A percentile compares a stretch with the other conserved stretches of the same genome.
These are phyloP conservation scores for Heracleum sosnowskyi DNA, from an alignment of 129 eudicot species.

Conservation along the genomic window DNA sequence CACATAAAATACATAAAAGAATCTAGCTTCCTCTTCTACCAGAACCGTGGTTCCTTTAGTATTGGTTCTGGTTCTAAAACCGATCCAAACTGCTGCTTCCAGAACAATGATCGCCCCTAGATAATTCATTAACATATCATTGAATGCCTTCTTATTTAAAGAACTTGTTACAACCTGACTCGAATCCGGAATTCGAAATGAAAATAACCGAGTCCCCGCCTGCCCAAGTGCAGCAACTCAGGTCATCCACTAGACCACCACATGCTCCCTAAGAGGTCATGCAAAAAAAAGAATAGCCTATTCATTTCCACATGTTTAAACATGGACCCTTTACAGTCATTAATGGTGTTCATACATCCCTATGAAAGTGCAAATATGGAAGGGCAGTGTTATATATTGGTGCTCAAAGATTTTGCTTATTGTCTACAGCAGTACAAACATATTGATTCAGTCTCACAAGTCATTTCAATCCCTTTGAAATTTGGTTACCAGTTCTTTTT, in stretches of 20 bases:
- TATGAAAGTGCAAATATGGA: neutral
- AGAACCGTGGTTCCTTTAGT: neutral
- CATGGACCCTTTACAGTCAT: neutral
- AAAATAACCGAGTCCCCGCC: neutral
- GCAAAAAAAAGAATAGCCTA: no score
- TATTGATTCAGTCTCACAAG: neutral
- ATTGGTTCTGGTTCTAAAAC: neutral
- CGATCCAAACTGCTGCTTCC: neutral
- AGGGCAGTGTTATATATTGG: neutral
- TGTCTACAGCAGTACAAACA: neutral
- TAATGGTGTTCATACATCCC: neutral
- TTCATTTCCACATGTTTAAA: neutral
- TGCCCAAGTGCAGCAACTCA: conserved; percentile 5
- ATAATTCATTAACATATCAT: neutral
- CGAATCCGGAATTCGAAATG: neutral
- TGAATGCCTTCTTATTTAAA: neutral
- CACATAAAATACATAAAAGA: neutral
- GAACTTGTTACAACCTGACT: neutral
- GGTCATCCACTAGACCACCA: neutral
- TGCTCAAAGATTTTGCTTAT: neutral
- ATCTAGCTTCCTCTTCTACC: neutral
- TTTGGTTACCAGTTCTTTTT: neutral
- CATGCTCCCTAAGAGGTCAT: neutral
- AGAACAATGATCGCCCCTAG: neutral
- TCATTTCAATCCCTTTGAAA: neutral